Conservation (phyloP, 2,329 filamentous ascomycete genomes). For the Cladosporium sp. region DNA sequence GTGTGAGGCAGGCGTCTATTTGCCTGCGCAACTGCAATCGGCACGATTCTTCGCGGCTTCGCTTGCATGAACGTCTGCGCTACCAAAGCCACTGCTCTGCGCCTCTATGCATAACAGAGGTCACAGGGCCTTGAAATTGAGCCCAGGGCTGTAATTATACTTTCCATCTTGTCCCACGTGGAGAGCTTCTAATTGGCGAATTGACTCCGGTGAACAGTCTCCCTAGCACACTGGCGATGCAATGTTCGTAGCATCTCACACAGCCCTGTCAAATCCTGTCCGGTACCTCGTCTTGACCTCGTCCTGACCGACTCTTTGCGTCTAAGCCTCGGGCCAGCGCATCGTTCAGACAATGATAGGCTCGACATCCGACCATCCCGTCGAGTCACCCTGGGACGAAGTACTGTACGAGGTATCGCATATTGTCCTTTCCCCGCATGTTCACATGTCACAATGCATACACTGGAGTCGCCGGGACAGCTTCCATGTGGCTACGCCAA, state of each 20-base stretch:
- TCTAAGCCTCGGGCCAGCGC: not conserved
- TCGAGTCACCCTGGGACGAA: not conserved
- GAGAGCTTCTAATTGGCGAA: not conserved
- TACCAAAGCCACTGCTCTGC: not conserved
- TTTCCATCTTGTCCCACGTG: not conserved
- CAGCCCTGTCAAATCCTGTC: not conserved
- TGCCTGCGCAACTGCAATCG: not conserved
- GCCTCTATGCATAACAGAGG: not conserved
- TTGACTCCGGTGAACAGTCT: not conserved
- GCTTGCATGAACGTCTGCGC: not conserved
- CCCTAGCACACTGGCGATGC: too few species aligned
- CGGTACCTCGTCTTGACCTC: not conserved
- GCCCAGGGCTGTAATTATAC: not conserved
- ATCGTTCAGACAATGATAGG: not conserved
- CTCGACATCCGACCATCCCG: not conserved
- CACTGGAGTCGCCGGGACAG: not conserved
- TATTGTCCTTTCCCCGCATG: slow-evolving; percentile 2
- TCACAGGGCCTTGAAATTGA: not conserved
- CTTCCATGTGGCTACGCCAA: not conserved
- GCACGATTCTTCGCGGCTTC: not conserved
- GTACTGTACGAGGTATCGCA: not conserved
- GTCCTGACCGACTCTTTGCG: too few species aligned
- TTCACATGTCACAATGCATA: not conserved
- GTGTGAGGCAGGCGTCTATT: not conserved
- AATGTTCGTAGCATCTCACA: too few species aligned